Base-by-base conservation (phyloP, 352 stramenopile genomes). In the Plasmopara muralis region DNA sequence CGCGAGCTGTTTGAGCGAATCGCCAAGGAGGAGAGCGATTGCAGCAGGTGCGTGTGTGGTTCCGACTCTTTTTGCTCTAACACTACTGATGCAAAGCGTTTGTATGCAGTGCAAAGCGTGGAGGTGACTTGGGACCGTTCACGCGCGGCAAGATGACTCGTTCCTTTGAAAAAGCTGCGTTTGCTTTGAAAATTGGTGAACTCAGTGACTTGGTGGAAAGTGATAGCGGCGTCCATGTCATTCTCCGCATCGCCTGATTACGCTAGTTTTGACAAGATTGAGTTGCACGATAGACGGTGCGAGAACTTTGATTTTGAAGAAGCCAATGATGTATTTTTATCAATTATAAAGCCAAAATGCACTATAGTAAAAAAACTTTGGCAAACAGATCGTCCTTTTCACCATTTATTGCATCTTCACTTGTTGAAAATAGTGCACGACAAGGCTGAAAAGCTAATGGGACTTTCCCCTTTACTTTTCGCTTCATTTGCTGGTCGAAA, bases 221-320 rank as follows among this genome's bases (percentile, higher is more conserved):
- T 43, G 95, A 98, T 60, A 97, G 84, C 54, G 96, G 95, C 43
- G 83, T 98, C 54, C 96, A 99, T 78, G 85, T 99, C 46, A 98
- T 99, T 49, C 89, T 98, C 50, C 82, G 96, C 49, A 61, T 88
- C 59, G 80, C 74, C 75, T 90, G 77, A 70, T 45, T 34, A 60
- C 42, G 15, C 35, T 50, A 53, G 13, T 35, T 44, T 18, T 48
- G 57, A n/a, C 44, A 14, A 49, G 47, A 12, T 14, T n/a, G 43
- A 50, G 48, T 46, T 42, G 18, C 20, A 25, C 20, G 20, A 25
- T 25, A 25, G 20, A 25, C 20, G 20, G 20, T 25, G 20, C 20
- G 20, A 25, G 20, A 3, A 3, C 20, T 25, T 25, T 25, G 20
- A 25, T 25, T 3, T 25, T 25, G 20, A 25, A 25, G 20, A 25